phyloP scores from a whole-genome alignment of 2,329 filamentous ascomycete genomes.

The Thielaviopsis musarum region DNA sequence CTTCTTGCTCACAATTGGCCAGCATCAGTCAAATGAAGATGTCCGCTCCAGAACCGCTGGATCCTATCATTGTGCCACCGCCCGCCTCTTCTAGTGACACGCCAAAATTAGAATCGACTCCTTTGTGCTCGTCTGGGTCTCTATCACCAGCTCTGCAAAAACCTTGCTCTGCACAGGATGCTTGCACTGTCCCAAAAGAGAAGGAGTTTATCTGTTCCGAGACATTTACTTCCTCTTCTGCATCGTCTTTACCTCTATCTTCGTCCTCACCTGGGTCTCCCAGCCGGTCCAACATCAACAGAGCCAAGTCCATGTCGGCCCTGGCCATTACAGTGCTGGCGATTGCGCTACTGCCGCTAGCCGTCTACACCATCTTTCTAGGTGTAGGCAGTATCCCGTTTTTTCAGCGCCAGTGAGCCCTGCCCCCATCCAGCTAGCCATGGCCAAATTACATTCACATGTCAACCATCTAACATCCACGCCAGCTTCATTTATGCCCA shows the following conservation, averaged over 20 bases:
- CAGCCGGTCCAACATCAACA: neutral
- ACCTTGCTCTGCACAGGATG: neutral
- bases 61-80: neutral
- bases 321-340: slow-evolving; percentile 1
- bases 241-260: neutral
- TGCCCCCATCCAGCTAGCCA: neutral
- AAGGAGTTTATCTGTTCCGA: neutral
- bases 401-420: slow-evolving; percentile 63
- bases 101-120: neutral
- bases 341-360: slow-evolving; percentile 15
- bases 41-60: neutral
- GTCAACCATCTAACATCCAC: slow-evolving; percentile 4
- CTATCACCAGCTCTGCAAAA: neutral
- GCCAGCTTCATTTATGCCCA: slow-evolving; percentile 68
- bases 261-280: neutral
- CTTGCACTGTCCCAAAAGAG: neutral
- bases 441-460: neutral
- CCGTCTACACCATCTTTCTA: slow-evolving; percentile 51
- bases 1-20: neutral
- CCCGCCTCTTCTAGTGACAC: neutral
- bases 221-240: neutral
- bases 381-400: slow-evolving; percentile 47
- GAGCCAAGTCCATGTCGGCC: neutral
- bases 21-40: neutral
- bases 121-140: neutral